A percentile compares a stretch with the other conserved stretches of the same genome.
Evolutionary conservation across 2,329 filamentous ascomycete species (phyloP).

Genomic region (Colletotrichum incanum): DNA sequence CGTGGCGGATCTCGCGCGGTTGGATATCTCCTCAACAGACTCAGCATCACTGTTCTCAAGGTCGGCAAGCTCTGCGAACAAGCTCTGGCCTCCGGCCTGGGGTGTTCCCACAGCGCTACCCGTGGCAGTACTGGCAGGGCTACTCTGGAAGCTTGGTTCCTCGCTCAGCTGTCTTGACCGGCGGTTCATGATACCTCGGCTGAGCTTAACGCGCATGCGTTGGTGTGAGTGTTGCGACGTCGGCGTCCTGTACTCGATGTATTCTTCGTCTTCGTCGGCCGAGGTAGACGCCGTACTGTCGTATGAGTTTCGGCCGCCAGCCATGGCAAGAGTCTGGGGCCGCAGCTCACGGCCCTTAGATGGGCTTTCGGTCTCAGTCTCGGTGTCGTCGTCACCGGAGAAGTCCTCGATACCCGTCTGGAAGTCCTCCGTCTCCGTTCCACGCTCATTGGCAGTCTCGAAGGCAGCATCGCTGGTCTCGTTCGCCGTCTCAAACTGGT

Average conservation of each 20-base stretch:
- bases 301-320: conserved; percentile 76
- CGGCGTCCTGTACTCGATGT: conserved; percentile 71
- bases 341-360: conserved; percentile 61
- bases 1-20: conserved; percentile 64
- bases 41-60: conserved; percentile 83
- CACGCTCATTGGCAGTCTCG: conserved; percentile 82
- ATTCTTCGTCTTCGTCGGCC: conserved; percentile 76
- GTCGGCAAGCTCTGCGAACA: conserved; percentile 92
- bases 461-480: conserved; percentile 79
- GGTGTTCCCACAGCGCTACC: conserved; percentile 66
- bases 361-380: conserved; percentile 86
- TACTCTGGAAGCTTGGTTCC: conserved; percentile 71
- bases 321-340: conserved; percentile 59
- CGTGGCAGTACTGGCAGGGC: conserved; percentile 70
- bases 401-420: conserved; percentile 90
- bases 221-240: conserved; percentile 72
- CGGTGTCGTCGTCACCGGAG: conserved; percentile 79
- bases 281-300: conserved; percentile 93
- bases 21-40: conserved; percentile 72
- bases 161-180: conserved; percentile 75
- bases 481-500: conserved; percentile 86
- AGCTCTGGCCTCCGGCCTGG: conserved; percentile 76
- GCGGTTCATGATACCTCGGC: conserved; percentile 72
- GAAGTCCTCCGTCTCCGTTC: conserved; percentile 94
- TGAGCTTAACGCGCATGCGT: conserved; percentile 81